Conservation (phyloP, 176 grass and related monocot species). For the Carex pumila region DNA sequence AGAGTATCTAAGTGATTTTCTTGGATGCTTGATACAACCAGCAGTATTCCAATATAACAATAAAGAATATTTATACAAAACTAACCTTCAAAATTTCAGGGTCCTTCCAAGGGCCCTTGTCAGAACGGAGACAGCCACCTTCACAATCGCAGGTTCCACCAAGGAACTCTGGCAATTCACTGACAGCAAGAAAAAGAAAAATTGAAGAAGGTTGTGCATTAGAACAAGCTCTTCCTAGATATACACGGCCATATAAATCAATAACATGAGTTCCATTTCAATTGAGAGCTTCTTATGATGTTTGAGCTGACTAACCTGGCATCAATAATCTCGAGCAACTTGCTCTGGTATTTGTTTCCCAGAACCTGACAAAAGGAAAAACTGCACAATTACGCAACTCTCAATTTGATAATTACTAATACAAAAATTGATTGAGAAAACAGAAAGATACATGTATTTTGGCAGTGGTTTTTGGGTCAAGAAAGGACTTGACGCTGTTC, state of each 20-base stretch:
- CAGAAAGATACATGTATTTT: constrained; percentile 67
- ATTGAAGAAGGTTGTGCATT: background rate
- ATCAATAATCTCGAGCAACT: constrained; percentile 96
- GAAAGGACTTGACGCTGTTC: constrained; percentile 89
- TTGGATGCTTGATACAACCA: background rate
- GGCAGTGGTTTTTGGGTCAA: constrained; percentile 96
- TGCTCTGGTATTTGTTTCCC: constrained; percentile 97
- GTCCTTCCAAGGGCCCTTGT: constrained; percentile 98
- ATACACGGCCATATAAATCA: background rate
- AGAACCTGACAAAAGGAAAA: constrained; percentile 55
- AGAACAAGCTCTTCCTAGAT: background rate
- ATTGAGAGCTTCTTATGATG: background rate
- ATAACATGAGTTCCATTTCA: background rate
- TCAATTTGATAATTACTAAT: background rate
- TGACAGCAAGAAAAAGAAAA: constrained; percentile 10
- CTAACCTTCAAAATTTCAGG: constrained; percentile 77
- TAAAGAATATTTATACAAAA: background rate
- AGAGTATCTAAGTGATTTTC: background rate
- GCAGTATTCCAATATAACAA: background rate
- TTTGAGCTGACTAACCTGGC: constrained; percentile 47
- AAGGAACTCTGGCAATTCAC: constrained; percentile 86
- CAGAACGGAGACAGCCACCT: constrained; percentile 80
- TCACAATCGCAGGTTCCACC: constrained; percentile 91
- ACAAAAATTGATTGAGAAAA: constrained; percentile 13
- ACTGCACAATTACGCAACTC: constrained; percentile 5